Conservation (phyloP, 2,329 filamentous ascomycete genomes). For the Aspergillus sojae region DNA sequence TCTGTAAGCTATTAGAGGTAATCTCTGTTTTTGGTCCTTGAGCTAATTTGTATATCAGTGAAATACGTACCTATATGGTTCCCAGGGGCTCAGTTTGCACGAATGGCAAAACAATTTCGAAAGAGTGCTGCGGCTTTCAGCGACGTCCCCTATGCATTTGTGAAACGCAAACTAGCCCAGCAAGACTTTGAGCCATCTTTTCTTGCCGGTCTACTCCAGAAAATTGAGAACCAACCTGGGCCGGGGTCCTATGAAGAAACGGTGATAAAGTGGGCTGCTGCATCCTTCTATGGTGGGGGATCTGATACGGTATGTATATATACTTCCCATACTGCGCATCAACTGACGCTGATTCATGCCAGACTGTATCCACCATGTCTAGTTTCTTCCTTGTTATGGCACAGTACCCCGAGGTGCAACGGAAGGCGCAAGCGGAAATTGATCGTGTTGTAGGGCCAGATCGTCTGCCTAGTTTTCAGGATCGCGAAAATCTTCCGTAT, state of each 20-base stretch:
- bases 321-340: neutral
- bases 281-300: conserved; percentile 46
- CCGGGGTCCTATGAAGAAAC: conserved; percentile 32
- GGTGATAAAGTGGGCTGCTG: conserved; percentile 32
- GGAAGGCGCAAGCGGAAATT: conserved; percentile 51
- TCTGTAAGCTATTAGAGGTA: conserved; percentile 12
- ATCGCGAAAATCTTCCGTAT: conserved; percentile 40
- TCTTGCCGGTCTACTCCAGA: conserved; percentile 43
- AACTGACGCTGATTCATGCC: neutral
- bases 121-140: conserved; percentile 29
- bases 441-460: conserved; percentile 38
- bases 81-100: conserved; percentile 50
- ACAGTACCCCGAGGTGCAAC: conserved; percentile 54
- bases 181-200: conserved; percentile 40
- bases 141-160: conserved; percentile 48
- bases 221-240: conserved; percentile 18
- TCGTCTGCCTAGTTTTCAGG: conserved; percentile 38
- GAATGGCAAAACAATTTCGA: conserved; percentile 40
- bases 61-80: conserved; percentile 47
- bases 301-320: conserved; percentile 39
- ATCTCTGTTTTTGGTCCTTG: neutral
- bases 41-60: conserved; percentile 19
- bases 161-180: conserved; percentile 43
- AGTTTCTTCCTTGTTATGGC: conserved; percentile 56
- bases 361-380: conserved; percentile 46